Conservation (phyloP, 495 filamentous ascomycete genomes). For the Viridothelium virens region DNA sequence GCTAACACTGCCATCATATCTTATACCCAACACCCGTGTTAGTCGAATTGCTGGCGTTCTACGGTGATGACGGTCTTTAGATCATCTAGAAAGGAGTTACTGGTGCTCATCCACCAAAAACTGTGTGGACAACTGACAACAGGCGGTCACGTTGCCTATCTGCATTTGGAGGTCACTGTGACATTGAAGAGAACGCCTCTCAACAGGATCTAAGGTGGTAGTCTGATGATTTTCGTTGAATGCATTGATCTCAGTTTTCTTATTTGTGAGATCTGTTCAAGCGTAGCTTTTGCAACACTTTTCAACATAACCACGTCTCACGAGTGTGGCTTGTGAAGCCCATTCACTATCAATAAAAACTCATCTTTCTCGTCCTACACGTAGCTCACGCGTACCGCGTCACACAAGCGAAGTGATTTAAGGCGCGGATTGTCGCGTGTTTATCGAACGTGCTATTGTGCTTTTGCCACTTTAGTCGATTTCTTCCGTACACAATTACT, state of each 20-base stretch:
- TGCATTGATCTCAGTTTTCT: not conserved
- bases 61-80: not conserved
- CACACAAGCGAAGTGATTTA: not conserved
- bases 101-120: constrained; percentile 13
- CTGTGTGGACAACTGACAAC: not conserved
- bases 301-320: not conserved
- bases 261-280: not conserved
- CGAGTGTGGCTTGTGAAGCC: not conserved
- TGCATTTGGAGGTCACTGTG: constrained; percentile 5
- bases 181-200: constrained; percentile 5
- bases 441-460: not conserved
- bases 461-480: not conserved
- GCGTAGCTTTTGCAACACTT: not conserved
- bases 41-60: constrained; percentile 6
- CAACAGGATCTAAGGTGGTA: not conserved
- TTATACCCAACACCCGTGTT: not conserved
- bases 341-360: not conserved
- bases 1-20: constrained; percentile 13
- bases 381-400: not conserved
- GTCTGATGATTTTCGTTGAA: not conserved
- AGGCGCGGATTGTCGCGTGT: not conserved
- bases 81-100: constrained; percentile 7
- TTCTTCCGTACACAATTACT: not conserved
- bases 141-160: not conserved
- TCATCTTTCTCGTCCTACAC: not conserved